Base-by-base conservation (phyloP, 2,329 filamentous ascomycete genomes). In the Fonsecaea pugnacius region DNA sequence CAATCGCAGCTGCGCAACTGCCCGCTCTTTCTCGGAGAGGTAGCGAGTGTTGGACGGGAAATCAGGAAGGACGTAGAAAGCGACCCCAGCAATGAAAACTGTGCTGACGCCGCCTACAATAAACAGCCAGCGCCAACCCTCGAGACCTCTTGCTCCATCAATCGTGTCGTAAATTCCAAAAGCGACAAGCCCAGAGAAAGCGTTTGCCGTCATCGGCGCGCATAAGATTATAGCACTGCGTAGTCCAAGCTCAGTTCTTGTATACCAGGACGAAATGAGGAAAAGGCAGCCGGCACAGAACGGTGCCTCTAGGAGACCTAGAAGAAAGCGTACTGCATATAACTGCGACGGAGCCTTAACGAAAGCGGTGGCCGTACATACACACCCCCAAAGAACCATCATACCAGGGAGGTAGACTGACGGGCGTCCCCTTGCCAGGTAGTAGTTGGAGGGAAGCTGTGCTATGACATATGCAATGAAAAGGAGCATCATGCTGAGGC, bases 391-490 rank as follows among this genome's bases (percentile, higher is more conserved):
- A 8, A 60, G 24, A 12, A 46, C 27, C 57, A 64, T 64, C 32
- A 32, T 32, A 4, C 27, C 35, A 6, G 62, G 57, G n/a, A 64
- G 43, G 43, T 64, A 60, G n/a, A 60, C 46, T 24, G 62, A 60
- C 3, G 62, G 62, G 14, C 62, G 62, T 21, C 69, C 59, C 50
- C 67, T 65, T 1, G 69, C 74, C 48, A 79, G 75, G 57, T 77
- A 74, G 64, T 68, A 24, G 53, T 70, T 70, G 14, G 59, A 64
- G 21, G 64, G 68, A 35, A 70, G 52, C 53, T 80, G 86, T 83
- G 87, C 88, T 67, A 87, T 78, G 59, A 88, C 82, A 74, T 88
- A 88, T 16, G 86, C 86, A n/a, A 87, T 85, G 62, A 80, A 80
- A 12, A 81, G 73, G 40, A 81, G 79, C 46, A 77, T 79, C 33